Evolutionary conservation across 371 early-diverging fungal species (phyloP).

Genomic region (Syncephalis fuscata): DNA sequence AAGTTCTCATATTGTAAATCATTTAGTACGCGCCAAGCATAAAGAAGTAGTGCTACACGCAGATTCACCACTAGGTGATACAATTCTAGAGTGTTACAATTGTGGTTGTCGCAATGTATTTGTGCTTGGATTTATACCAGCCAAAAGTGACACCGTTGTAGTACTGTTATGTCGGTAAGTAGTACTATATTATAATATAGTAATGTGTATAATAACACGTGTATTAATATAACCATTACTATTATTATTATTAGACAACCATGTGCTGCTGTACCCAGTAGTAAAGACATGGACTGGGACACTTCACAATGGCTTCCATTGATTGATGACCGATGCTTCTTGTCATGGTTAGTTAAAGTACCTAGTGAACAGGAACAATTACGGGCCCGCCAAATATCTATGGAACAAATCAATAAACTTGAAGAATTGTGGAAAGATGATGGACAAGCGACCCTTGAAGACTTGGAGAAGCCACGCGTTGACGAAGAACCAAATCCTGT

Average conservation of each 20-base stretch:
- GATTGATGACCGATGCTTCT: conserved; percentile 83
- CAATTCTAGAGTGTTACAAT: conserved; percentile 90
- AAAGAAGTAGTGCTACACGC: conserved; percentile 87
- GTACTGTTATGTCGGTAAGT: conserved; percentile 84
- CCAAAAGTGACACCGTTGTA: conserved; percentile 93
- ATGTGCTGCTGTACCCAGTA: conserved; percentile 76
- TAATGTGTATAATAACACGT: too few relatives aligned
- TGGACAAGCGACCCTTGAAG: conserved; percentile 56
- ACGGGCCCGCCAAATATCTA: conserved; percentile 68
- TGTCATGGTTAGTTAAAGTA: conserved; percentile 87
- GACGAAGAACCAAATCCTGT: conserved; percentile 80
- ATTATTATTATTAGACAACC: conserved; percentile 43
- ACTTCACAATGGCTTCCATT: conserved; percentile 91
- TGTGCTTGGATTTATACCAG: conserved; percentile 93
- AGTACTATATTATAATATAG: background rate
- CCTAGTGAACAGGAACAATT: conserved; percentile 79
- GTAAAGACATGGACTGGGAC: conserved; percentile 94
- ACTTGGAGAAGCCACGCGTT: conserved; percentile 65
- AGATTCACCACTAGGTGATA: conserved; percentile 82
- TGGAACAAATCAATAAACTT: conserved; percentile 66
- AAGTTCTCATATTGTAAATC: conserved; percentile 92
- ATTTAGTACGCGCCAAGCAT: conserved; percentile 88
- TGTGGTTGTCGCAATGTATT: conserved; percentile 95
- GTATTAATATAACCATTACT: background rate
- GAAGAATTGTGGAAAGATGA: conserved; percentile 90